Conservation (phyloP, 768 basidiomycete genomes). For the Tylopilus balloui region DNA sequence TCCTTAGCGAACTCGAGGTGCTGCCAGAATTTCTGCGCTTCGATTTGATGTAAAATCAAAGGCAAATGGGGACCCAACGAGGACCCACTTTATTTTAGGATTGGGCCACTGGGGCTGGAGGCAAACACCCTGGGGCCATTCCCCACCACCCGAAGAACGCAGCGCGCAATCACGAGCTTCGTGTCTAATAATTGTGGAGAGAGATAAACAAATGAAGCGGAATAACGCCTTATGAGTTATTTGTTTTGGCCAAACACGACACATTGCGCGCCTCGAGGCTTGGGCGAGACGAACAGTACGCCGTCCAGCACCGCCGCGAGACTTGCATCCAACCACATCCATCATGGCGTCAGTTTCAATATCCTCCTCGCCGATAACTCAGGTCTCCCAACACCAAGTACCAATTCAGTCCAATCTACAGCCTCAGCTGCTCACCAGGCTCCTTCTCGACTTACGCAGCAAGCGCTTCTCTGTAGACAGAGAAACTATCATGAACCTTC, state of each 20-base stretch:
- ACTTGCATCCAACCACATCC: constrained; percentile 14
- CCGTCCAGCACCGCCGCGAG: constrained; percentile 7
- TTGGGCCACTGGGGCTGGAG: background rate
- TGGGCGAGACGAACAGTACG: constrained; percentile 22
- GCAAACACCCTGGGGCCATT: background rate
- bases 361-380: constrained; percentile 55
- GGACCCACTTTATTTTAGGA: constrained; percentile 8
- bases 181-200: no score
- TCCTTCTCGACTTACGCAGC: constrained; percentile 90
- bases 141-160: background rate
- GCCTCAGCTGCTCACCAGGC: constrained; percentile 81
- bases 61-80: constrained; percentile 4
- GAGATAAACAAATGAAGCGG: no score
- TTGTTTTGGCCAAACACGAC: constrained; percentile 30
- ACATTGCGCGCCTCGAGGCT: constrained; percentile 30
- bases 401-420: constrained; percentile 69
- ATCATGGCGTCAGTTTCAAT: constrained; percentile 36
- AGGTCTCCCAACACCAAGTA: constrained; percentile 48
- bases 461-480: constrained; percentile 90
- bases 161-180: no score
- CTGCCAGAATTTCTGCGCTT: background rate
- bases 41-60: constrained; percentile 12
- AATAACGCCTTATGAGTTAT: constrained; percentile 17
- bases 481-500: constrained; percentile 97
- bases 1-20: background rate